Evolutionary conservation across 257 asterid species (phyloP).

Genomic region (Paulownia fortunei): DNA sequence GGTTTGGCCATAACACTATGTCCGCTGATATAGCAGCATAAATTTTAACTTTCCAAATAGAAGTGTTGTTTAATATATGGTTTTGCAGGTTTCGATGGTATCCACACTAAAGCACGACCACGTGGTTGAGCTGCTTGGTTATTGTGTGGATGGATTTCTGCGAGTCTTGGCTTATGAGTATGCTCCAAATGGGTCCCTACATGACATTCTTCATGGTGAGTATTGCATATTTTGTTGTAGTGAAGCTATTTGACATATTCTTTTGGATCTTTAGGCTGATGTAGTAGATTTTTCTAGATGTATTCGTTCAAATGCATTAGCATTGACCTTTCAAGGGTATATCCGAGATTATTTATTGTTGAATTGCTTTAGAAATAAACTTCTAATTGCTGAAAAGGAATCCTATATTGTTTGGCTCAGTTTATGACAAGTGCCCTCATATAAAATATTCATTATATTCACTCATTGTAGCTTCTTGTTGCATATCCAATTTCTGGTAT

Average conservation of each 20-base stretch:
- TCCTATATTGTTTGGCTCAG: neutral
- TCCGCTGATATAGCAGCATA: neutral
- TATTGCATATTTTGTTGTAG: neutral
- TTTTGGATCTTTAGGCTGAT: neutral
- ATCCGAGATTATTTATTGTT: neutral
- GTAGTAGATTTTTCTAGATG: neutral
- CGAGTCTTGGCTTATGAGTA: slow-evolving; percentile 62
- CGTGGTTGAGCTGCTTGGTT: slow-evolving; percentile 59
- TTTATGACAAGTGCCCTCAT: neutral
- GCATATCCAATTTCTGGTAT: neutral
- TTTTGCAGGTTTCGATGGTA: slow-evolving; percentile 54
- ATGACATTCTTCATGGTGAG: slow-evolving; percentile 68
- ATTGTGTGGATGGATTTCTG: slow-evolving; percentile 52
- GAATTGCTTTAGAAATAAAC: neutral
- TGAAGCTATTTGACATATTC: neutral
- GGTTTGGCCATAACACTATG: slow-evolving; percentile 27
- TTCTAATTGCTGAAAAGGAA: neutral
- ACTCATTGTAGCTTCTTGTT: neutral
- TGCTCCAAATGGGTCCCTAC: slow-evolving; percentile 65
- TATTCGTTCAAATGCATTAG: neutral
- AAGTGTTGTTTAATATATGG: neutral
- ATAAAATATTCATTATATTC: neutral
- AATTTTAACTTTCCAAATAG: no score
- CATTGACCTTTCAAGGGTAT: neutral
- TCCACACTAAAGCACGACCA: slow-evolving; percentile 60